Percentiles rank a stretch among this genome's conserved stretches.
Evolutionary conservation across 768 basidiomycete species (phyloP).

Genomic region (Amanita thiersii): DNA sequence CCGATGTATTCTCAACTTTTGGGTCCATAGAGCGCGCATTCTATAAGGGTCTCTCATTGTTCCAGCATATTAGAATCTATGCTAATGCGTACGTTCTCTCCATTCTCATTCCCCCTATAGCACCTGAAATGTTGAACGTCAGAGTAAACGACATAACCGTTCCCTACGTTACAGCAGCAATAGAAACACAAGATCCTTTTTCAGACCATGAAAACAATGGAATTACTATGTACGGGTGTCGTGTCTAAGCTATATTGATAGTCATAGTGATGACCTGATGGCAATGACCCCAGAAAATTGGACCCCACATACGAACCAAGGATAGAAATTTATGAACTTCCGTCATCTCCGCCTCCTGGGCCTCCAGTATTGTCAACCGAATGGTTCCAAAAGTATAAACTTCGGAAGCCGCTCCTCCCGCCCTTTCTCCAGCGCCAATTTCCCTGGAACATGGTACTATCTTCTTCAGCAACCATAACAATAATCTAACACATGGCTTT

Average conservation of each 20-base stretch:
- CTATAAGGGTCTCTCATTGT: constrained; percentile 59
- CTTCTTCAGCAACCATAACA: background rate
- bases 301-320: constrained; percentile 49
- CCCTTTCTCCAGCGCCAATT: constrained; percentile 52
- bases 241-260: background rate
- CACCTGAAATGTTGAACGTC: constrained; percentile 1
- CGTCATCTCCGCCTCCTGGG: constrained; percentile 29
- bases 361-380: constrained; percentile 29
- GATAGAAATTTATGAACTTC: constrained; percentile 43
- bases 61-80: constrained; percentile 66
- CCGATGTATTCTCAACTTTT: background rate
- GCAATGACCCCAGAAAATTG: constrained; percentile 33
- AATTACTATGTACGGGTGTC: constrained; percentile 45
- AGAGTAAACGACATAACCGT: constrained; percentile 75
- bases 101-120: background rate
- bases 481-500: constrained; percentile 1
- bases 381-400: constrained; percentile 38
- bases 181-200: constrained; percentile 65
- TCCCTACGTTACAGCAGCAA: constrained; percentile 72
- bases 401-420: constrained; percentile 40
- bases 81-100: constrained; percentile 62
- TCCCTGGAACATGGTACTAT: constrained; percentile 58
- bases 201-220: constrained; percentile 45
- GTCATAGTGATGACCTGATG: constrained; percentile 1
- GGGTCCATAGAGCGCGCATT: constrained; percentile 64